Evolutionary conservation across 2,329 filamentous ascomycete species (phyloP), one percentile per base, ranked within the genome.

Genomic region (Talaromyces sp.): DNA sequence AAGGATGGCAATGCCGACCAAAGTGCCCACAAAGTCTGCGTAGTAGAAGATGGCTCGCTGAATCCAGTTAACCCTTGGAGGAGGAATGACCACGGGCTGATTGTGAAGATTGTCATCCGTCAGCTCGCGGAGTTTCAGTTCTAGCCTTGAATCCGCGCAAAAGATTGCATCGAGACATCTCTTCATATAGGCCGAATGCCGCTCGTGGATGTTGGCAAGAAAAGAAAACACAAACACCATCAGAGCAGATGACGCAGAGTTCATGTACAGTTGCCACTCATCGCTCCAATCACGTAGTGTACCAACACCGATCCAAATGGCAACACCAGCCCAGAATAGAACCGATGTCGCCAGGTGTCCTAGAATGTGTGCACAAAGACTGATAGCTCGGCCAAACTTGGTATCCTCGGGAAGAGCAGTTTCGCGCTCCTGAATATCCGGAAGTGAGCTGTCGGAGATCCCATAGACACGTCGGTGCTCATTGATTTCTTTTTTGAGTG

Each of bases 241-340:
- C 52, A 73, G 65, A 21, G 77, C 70, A 0, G 77, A 75, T 0
- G 75, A 77, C 8, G 75, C 74, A 2, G 77, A 75, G 67, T 78
- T 60, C 48, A 60, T 60, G 17, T 60, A 58, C 7, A 60, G 56
- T 28, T 60, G 40, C 59, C 59, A 60, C 2, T 10, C 25, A 21
- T 53, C 28, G 19, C 54, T 55, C 17, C 25, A 60, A 2, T 40
- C 3, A n/a, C 28, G 55, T 40, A 58, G 11, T 11, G 48, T 40
- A 11, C 59, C 59, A 11, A 60, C 50, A 4, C 59, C 59, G 31
- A 60, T 46, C 58, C 58, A 60, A 21, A 57, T 28, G 17, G 54
- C 13, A 2, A 60, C 43, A 7, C 21, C 37, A 5, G 33, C 28
- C 54, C 58, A 60, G 35, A 48, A 60, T 28, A 28, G 25, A 28